phyloP scores from a whole-genome alignment of 129 eudicot species.

The Chrysanthemum lavandulifolium region DNA sequence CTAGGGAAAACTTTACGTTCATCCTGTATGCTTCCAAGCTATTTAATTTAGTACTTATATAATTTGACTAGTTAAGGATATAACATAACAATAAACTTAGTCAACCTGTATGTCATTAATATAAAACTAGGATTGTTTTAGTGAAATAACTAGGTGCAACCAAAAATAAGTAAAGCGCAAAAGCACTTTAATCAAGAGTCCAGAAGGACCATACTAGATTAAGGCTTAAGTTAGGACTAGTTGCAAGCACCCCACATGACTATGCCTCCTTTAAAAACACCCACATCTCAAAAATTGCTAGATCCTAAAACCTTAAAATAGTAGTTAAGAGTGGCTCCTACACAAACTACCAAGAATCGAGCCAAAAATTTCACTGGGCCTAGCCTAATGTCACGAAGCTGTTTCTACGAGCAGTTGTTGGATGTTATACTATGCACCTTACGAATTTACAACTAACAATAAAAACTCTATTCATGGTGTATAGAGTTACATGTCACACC shows the following conservation, averaged over 20 bases:
- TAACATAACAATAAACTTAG: too few species aligned
- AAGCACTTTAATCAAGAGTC: slow-evolving; percentile 23
- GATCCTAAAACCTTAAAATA: slow-evolving; percentile 19
- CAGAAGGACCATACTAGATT: slow-evolving; percentile 28
- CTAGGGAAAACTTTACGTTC: too few species aligned
- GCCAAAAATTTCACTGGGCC: slow-evolving; percentile 3
- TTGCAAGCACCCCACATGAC: slow-evolving; percentile 34
- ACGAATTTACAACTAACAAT: slow-evolving; percentile 28
- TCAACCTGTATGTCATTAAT: not conserved
- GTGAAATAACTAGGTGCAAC: not conserved
- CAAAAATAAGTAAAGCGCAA: slow-evolving; percentile 6
- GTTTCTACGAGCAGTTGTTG: slow-evolving; percentile 15
- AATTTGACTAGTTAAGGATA: too few species aligned
- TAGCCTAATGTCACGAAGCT: slow-evolving; percentile 8
- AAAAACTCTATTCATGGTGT: slow-evolving; percentile 4
- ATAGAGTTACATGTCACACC: slow-evolving; percentile 14
- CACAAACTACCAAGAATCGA: slow-evolving; percentile 13
- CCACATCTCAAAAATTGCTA: slow-evolving; percentile 27
- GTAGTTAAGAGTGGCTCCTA: slow-evolving; percentile 17
- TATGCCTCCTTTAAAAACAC: slow-evolving; percentile 13
- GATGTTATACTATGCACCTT: slow-evolving; percentile 14
- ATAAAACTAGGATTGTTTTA: not conserved
- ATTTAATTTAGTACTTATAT: too few species aligned
- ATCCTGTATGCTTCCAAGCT: too few species aligned
- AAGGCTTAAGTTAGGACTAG: slow-evolving; percentile 33